Percentiles rank a stretch among this genome's conserved stretches.
Evolutionary conservation across 176 grass and related monocot species (phyloP).

Genomic region (Eleusine indica): DNA sequence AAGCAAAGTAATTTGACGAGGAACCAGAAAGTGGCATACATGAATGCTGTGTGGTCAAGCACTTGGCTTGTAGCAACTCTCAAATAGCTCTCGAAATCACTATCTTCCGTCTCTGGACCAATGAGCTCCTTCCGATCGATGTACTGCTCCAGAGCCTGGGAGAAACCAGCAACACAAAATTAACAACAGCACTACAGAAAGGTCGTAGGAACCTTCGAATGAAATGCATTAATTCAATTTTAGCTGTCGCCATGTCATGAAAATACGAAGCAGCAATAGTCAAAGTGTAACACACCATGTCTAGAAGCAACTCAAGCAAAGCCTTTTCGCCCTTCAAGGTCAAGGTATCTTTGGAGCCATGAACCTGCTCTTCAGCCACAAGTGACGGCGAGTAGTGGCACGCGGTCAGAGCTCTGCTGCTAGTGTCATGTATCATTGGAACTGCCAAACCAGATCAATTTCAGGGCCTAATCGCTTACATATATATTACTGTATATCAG

Average conservation of each 20-base stretch:
- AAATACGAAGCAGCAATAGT: background rate
- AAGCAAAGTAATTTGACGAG: background rate
- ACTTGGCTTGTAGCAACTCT: slow-evolving; percentile 41
- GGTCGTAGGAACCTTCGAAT: background rate
- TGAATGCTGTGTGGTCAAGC: slow-evolving; percentile 44
- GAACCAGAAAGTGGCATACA: slow-evolving; percentile 34
- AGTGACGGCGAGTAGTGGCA: slow-evolving; percentile 58
- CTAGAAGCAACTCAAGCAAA: slow-evolving; percentile 51
- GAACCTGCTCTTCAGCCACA: slow-evolving; percentile 43
- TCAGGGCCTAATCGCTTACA: background rate
- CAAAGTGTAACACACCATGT: background rate
- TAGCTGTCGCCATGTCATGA: background rate
- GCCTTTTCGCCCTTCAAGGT: slow-evolving; percentile 57
- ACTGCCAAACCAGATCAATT: slow-evolving; percentile 31
- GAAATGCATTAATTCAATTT: background rate
- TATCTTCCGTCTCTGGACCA: slow-evolving; percentile 36
- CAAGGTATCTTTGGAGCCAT: slow-evolving; percentile 33
- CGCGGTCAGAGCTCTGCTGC: slow-evolving; percentile 25
- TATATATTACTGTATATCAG: too few species aligned
- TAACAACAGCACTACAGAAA: background rate
- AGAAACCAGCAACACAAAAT: background rate
- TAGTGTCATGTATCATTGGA: slow-evolving; percentile 49
- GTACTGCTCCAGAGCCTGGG: slow-evolving; percentile 47
- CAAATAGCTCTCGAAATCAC: slow-evolving; percentile 57
- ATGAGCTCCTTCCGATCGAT: slow-evolving; percentile 14